phyloP scores from a whole-genome alignment of 352 stramenopile species.

The Phytophthora melonis region DNA sequence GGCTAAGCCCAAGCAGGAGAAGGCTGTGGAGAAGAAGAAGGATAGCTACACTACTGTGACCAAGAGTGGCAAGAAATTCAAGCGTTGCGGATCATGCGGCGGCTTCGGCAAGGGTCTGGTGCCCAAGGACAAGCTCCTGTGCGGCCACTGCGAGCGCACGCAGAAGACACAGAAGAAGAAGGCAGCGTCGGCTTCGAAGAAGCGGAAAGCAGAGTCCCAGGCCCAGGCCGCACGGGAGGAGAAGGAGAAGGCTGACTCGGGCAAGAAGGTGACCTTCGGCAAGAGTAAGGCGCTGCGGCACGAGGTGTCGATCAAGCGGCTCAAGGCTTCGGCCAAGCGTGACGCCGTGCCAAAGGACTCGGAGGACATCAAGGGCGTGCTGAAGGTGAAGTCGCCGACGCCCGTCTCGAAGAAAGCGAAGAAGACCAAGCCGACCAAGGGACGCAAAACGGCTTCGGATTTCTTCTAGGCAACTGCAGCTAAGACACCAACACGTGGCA shows the following conservation, averaged over 20 bases:
- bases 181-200: slow-evolving; percentile 57
- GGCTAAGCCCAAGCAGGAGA: slow-evolving; percentile 33
- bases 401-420: slow-evolving; percentile 49
- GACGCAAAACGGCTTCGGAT: slow-evolving; percentile 74
- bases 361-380: slow-evolving; percentile 74
- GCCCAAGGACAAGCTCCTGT: slow-evolving; percentile 66
- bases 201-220: slow-evolving; percentile 64
- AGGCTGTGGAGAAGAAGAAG: slow-evolving; percentile 38
- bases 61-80: slow-evolving; percentile 80
- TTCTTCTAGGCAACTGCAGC: slow-evolving; percentile 63
- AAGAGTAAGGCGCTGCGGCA: slow-evolving; percentile 87
- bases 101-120: slow-evolving; percentile 83
- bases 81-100: slow-evolving; percentile 69
- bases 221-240: slow-evolving; percentile 41
- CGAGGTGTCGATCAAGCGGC: slow-evolving; percentile 83
- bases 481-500: slow-evolving; percentile 13
- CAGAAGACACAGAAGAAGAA: slow-evolving; percentile 74
- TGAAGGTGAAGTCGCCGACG: slow-evolving; percentile 58
- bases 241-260: slow-evolving; percentile 37
- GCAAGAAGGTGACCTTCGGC: slow-evolving; percentile 88
- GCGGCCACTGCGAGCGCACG: slow-evolving; percentile 77
- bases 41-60: slow-evolving; percentile 46
- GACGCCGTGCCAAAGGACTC: slow-evolving; percentile 61
- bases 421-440: slow-evolving; percentile 45
- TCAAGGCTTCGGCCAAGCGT: slow-evolving; percentile 81